phyloP scores from a whole-genome alignment of 441 rosid species.

The Croton setiger region DNA sequence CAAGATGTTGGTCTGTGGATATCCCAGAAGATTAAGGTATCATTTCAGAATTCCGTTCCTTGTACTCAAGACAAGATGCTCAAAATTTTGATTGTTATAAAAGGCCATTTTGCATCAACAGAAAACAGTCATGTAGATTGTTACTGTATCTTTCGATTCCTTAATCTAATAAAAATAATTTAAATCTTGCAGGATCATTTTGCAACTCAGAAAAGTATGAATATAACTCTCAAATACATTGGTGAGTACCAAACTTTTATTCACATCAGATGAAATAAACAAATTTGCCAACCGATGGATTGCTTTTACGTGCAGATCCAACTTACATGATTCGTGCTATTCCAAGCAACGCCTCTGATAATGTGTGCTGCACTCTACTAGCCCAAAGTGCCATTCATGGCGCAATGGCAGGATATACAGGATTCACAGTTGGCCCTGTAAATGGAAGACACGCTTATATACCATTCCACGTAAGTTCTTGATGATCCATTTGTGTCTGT shows the following conservation, averaged over 20 bases:
- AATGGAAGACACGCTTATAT: conserved; percentile 78
- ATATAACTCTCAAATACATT: conserved; percentile 69
- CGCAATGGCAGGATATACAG: conserved; percentile 88
- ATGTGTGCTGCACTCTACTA: conserved; percentile 72
- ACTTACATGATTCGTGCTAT: conserved; percentile 80
- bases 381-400: conserved; percentile 90
- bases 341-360: conserved; percentile 77
- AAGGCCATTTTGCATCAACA: too few relatives aligned
- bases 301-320: conserved; percentile 46
- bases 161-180: background rate
- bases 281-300: background rate
- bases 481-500: background rate
- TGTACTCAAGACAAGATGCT: too few relatives aligned
- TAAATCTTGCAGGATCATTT: conserved; percentile 59
- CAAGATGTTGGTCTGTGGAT: conserved; percentile 72
- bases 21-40: conserved; percentile 61
- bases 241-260: conserved; percentile 32
- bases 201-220: conserved; percentile 36
- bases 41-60: background rate
- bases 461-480: conserved; percentile 58
- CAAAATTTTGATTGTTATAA: too few relatives aligned
- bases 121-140: background rate
- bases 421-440: conserved; percentile 73
- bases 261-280: background rate
- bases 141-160: background rate